phyloP scores from a whole-genome alignment of 2,329 filamentous ascomycete genomes.

The Ascochyta pisi region DNA sequence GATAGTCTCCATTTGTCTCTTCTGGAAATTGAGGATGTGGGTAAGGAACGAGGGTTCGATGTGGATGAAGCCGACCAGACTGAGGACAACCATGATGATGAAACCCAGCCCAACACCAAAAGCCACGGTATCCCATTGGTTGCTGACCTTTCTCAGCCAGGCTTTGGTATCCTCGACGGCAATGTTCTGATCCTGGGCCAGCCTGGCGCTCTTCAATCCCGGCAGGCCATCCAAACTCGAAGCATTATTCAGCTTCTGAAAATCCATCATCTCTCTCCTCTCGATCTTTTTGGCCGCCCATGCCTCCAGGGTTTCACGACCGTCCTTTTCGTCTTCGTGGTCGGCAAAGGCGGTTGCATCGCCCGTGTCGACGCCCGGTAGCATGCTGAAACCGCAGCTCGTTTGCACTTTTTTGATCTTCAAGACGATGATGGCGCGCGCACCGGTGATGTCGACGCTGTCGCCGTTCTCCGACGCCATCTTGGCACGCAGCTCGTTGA shows the following conservation, averaged over 20 bases:
- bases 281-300: constrained; percentile 60
- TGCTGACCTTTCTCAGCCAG: constrained; percentile 32
- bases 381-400: constrained; percentile 71
- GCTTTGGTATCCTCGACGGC: constrained; percentile 52
- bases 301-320: constrained; percentile 61
- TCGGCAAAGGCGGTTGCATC: constrained; percentile 32
- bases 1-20: constrained; percentile 26
- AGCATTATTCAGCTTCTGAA: constrained; percentile 64
- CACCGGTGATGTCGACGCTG: constrained; percentile 32
- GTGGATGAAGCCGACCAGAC: constrained; percentile 21
- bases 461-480: constrained; percentile 51
- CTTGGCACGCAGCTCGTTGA: constrained; percentile 42
- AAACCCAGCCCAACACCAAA: constrained; percentile 29
- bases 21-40: constrained; percentile 33
- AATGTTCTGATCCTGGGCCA: constrained; percentile 54
- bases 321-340: constrained; percentile 38
- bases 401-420: constrained; percentile 70
- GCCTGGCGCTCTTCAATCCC: constrained; percentile 54
- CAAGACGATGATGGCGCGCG: constrained; percentile 65
- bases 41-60: constrained; percentile 30
- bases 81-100: constrained; percentile 29
- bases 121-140: constrained; percentile 33
- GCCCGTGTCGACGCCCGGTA: constrained; percentile 43
- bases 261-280: constrained; percentile 60
- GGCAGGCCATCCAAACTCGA: constrained; percentile 34